Conservation (phyloP, 1,284 basidiomycete species). For the Ustilago sp. region DNA sequence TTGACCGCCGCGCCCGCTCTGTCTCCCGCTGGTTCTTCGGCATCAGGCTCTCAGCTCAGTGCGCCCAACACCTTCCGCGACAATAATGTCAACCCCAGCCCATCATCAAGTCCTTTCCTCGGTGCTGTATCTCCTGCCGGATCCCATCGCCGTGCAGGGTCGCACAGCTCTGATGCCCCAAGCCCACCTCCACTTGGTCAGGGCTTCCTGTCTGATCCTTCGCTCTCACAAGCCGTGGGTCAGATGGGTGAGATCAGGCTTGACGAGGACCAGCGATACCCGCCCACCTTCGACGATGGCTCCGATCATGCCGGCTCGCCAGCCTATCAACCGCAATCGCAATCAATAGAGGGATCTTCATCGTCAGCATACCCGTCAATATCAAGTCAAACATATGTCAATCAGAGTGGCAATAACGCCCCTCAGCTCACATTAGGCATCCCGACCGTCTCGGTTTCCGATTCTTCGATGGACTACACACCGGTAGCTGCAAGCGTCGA, state of each 20-base stretch:
- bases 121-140: constrained; percentile 23
- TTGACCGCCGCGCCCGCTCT: constrained; percentile 25
- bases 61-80: constrained; percentile 35
- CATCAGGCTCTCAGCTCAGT: constrained; percentile 15
- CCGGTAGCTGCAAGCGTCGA: constrained; percentile 21
- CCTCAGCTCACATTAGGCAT: constrained; percentile 46
- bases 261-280: constrained; percentile 38
- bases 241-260: constrained; percentile 46
- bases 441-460: constrained; percentile 41
- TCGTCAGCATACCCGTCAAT: constrained; percentile 13
- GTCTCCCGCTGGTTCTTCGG: constrained; percentile 15
- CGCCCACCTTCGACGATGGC: constrained; percentile 35
- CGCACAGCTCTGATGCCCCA: constrained; percentile 38
- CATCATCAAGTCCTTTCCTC: constrained; percentile 37
- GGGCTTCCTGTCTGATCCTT: constrained; percentile 22
- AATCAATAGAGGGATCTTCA: constrained; percentile 2
- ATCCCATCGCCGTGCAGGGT: constrained; percentile 29
- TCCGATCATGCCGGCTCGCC: constrained; percentile 29
- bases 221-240: constrained; percentile 32
- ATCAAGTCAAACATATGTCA: constrained; percentile 7
- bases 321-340: constrained; percentile 15
- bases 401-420: constrained; percentile 2
- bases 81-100: constrained; percentile 30
- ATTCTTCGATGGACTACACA: constrained; percentile 40
- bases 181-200: constrained; percentile 22